These are phyloP conservation scores for Isatis lusitanica DNA, from an alignment of 441 rosid species.

Conservation along the genomic window DNA sequence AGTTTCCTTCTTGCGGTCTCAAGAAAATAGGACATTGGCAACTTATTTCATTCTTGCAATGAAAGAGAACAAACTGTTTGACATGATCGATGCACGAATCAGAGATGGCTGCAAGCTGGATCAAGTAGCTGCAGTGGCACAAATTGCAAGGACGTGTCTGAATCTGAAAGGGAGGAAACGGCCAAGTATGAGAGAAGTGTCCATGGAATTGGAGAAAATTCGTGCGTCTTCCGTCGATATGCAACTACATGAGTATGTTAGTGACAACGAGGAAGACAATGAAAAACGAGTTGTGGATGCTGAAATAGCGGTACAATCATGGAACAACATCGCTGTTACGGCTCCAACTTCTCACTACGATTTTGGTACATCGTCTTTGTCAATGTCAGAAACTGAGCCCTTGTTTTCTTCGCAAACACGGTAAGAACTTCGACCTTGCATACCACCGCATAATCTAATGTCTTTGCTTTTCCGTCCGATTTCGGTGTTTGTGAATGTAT, in stretches of 20 bases:
- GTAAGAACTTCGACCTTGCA: background rate
- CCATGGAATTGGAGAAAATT: slow-evolving; percentile 15
- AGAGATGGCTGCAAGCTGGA: slow-evolving; percentile 7
- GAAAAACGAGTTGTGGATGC: background rate
- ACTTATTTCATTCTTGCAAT: background rate
- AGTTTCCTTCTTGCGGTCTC: background rate
- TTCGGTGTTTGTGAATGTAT: background rate
- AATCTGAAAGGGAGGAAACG: slow-evolving; percentile 13
- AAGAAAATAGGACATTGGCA: slow-evolving; percentile 6
- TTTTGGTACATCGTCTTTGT: background rate
- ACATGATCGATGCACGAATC: slow-evolving; percentile 4
- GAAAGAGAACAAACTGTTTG: background rate
- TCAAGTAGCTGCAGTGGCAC: slow-evolving; percentile 14
- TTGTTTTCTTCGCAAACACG: slow-evolving; percentile 24
- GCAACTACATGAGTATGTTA: background rate
- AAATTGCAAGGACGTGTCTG: slow-evolving; percentile 25
- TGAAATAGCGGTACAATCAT: background rate
- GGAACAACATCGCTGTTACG: background rate
- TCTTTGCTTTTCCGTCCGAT: background rate
- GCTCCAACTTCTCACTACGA: slow-evolving; percentile 5
- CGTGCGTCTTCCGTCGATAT: background rate
- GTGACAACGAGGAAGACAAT: slow-evolving; percentile 7
- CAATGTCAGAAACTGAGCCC: slow-evolving; percentile 11
- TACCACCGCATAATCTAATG: background rate
- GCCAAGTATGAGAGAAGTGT: slow-evolving; percentile 31